A percentile compares a stretch with the other conserved stretches of the same genome.
phyloP scores from a whole-genome alignment of 305 asterid genomes.

The Fraxinus platypoda region DNA sequence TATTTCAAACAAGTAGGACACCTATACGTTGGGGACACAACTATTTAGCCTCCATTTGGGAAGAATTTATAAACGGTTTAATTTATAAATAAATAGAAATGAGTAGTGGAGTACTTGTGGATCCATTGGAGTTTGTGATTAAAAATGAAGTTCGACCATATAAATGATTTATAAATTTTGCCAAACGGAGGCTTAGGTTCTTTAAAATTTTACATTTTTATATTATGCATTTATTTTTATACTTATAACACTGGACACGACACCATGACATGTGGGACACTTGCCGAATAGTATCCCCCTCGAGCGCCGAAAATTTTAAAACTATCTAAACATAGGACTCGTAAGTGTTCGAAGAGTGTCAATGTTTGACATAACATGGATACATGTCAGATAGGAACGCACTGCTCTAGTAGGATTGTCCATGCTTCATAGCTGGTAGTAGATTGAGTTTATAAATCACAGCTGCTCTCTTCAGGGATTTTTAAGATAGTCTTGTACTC shows the following conservation, averaged over 20 bases:
- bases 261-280: background rate
- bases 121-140: background rate
- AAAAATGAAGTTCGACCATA: background rate
- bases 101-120: background rate
- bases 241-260: background rate
- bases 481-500: background rate
- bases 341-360: background rate
- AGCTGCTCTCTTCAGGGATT: background rate
- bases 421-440: conserved; percentile 1
- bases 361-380: background rate
- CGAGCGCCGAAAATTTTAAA: background rate
- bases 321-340: background rate
- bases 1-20: background rate
- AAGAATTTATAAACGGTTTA: background rate
- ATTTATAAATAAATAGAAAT: background rate
- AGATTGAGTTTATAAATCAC: background rate
- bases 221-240: background rate
- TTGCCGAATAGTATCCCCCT: background rate
- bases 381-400: background rate
- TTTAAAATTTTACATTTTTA: background rate
- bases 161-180: background rate
- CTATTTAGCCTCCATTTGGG: background rate
- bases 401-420: background rate
- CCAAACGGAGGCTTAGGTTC: background rate
- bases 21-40: background rate